These are phyloP conservation scores for Plasmodium vivax DNA, from an alignment of 169 alveolate genomes.

Conservation along the genomic window DNA sequence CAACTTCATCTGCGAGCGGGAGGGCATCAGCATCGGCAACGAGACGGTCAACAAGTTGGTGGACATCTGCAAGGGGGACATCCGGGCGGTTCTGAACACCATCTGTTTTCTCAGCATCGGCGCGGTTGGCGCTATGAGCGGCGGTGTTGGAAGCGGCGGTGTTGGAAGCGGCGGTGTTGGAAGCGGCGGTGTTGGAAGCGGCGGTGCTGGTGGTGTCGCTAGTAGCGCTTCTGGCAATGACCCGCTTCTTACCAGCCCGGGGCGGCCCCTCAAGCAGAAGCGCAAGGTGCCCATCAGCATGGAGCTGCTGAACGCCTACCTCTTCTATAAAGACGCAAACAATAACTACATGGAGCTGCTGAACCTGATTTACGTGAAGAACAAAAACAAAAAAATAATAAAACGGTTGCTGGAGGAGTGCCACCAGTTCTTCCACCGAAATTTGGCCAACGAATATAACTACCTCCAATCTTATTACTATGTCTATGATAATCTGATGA, in stretches of 20 bases:
- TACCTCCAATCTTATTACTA: conserved; percentile 43
- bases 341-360: conserved; percentile 38
- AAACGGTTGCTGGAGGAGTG: conserved; percentile 8
- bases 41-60: conserved; percentile 78
- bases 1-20: conserved; percentile 76
- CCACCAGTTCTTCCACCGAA: conserved; percentile 19
- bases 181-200: too few species aligned
- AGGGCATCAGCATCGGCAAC: conserved; percentile 73
- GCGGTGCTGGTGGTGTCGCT: too few species aligned
- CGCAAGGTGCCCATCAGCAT: not conserved
- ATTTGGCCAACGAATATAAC: conserved; percentile 36
- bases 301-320: conserved; percentile 11
- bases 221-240: too few species aligned
- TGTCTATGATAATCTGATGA: conserved; percentile 43
- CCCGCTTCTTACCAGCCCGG: too few species aligned
- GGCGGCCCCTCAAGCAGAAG: not conserved
- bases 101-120: conserved; percentile 63
- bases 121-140: not conserved
- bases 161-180: too few species aligned
- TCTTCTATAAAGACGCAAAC: conserved; percentile 57
- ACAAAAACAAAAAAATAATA: conserved; percentile 27
- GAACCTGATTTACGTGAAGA: conserved; percentile 56
- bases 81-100: conserved; percentile 75
- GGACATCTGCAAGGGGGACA: conserved; percentile 78
- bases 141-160: not conserved